These are phyloP conservation scores for Apiospora hydei DNA, from an alignment of 2,329 filamentous ascomycete genomes.

Conservation along the genomic window DNA sequence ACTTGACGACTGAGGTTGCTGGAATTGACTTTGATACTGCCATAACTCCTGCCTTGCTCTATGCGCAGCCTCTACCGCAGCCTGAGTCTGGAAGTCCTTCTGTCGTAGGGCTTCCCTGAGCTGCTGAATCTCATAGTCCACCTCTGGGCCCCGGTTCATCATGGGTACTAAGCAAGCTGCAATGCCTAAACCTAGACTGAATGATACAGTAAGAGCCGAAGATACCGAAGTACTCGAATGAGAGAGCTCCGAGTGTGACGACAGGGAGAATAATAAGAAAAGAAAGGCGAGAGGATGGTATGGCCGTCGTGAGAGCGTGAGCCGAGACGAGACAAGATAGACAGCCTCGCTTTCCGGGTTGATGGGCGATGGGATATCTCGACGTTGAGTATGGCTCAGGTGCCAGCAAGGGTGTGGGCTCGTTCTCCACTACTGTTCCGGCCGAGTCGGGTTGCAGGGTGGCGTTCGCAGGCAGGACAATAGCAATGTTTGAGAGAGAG, in stretches of 20 bases:
- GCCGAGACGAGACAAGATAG: background rate
- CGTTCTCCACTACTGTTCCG: slow-evolving; percentile 15
- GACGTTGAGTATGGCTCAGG: slow-evolving; percentile 11
- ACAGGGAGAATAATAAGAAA: background rate
- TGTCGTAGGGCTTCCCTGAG: slow-evolving; percentile 36
- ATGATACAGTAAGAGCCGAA: background rate
- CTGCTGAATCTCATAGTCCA: slow-evolving; percentile 38
- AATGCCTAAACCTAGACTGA: slow-evolving; percentile 18
- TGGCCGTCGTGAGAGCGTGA: background rate
- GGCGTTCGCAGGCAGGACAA: slow-evolving; percentile 17
- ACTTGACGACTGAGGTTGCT: slow-evolving; percentile 36
- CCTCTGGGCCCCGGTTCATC: slow-evolving; percentile 37
- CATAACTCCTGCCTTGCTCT: slow-evolving; percentile 36
- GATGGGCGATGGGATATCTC: slow-evolving; percentile 1
- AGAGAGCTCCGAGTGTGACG: background rate
- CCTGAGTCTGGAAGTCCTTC: slow-evolving; percentile 31
- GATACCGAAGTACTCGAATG: background rate
- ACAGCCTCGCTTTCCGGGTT: slow-evolving; percentile 20
- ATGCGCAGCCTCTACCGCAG: slow-evolving; percentile 35
- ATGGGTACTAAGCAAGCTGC: slow-evolving; percentile 26
- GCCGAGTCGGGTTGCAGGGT: background rate
- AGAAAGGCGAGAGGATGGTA: slow-evolving; percentile 12
- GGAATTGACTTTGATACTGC: slow-evolving; percentile 37
- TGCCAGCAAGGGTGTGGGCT: slow-evolving; percentile 20
- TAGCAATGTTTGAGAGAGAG: slow-evolving; percentile 1